Conservation (phyloP, 2,329 filamentous ascomycete species). For the Pyrenochaeta sp. region DNA sequence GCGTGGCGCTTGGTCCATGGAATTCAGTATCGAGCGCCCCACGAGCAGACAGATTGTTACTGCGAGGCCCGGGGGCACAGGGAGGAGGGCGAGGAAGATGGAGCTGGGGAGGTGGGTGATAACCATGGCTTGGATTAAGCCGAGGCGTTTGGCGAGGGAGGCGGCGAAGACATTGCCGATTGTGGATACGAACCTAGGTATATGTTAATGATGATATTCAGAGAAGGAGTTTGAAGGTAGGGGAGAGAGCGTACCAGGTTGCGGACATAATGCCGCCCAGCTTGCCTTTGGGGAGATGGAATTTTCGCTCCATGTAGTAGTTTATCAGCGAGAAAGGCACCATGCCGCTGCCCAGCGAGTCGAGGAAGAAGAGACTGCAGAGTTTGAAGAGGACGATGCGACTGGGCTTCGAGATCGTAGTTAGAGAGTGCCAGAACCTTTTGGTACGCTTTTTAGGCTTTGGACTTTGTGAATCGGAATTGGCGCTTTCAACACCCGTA, state of each 20-base stretch:
- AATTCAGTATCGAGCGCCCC: conserved; percentile 39
- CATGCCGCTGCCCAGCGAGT: conserved; percentile 75
- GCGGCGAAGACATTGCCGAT: conserved; percentile 41
- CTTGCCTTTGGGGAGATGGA: conserved; percentile 59
- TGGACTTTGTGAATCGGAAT: conserved; percentile 16
- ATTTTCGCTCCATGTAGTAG: conserved; percentile 67
- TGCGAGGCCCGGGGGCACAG: conserved; percentile 28
- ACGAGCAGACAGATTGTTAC: conserved; percentile 43
- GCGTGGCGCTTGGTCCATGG: conserved; percentile 50
- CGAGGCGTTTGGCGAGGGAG: conserved; percentile 68
- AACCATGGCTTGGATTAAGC: conserved; percentile 57
- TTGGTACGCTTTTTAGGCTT: conserved; percentile 14
- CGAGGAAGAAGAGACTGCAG: conserved; percentile 71
- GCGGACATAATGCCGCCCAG: conserved; percentile 63
- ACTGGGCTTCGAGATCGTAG: conserved; percentile 65
- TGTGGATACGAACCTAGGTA: conserved; percentile 37
- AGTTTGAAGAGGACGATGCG: conserved; percentile 65
- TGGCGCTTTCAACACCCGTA: neutral
- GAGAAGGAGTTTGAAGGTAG: no score
- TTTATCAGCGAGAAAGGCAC: conserved; percentile 59
- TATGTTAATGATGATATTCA: neutral
- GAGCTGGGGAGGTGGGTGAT: conserved; percentile 46
- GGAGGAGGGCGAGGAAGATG: conserved; percentile 44
- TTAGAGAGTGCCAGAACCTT: conserved; percentile 49
- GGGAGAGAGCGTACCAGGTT: conserved; percentile 40